These are phyloP conservation scores for Mikania micrantha DNA, from an alignment of 129 eudicot genomes.

Conservation along the genomic window DNA sequence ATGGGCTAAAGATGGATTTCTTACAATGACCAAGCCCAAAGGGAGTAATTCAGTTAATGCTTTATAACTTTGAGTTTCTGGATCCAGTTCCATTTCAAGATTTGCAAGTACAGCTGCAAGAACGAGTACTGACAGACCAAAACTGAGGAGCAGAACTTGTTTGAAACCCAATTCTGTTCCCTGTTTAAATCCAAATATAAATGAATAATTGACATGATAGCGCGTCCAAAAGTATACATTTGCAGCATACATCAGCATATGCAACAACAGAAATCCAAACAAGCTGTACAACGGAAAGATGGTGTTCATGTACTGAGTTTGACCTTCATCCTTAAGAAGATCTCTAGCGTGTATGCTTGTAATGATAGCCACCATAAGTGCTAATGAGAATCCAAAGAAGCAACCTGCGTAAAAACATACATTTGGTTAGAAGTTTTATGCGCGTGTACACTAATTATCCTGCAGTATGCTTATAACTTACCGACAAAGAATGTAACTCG, in stretches of 20 bases:
- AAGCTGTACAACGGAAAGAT: constrained; percentile 68
- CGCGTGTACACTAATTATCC: neutral
- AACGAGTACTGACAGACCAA: constrained; percentile 47
- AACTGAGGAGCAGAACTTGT: constrained; percentile 54
- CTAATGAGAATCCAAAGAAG: constrained; percentile 62
- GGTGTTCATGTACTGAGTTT: constrained; percentile 47
- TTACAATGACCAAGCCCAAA: constrained; percentile 43
- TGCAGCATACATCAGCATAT: constrained; percentile 39
- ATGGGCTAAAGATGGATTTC: neutral
- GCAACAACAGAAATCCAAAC: constrained; percentile 44
- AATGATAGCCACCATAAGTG: constrained; percentile 47
- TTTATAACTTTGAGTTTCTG: constrained; percentile 28
- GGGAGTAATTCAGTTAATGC: constrained; percentile 50
- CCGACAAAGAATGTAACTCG: constrained; percentile 42
- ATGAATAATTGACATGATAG: constrained; percentile 44
- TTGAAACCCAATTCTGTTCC: constrained; percentile 53
- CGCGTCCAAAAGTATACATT: constrained; percentile 40
- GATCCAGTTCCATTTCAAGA: constrained; percentile 56
- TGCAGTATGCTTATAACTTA: constrained; percentile 15
- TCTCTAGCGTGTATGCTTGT: constrained; percentile 31
- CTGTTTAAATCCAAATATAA: constrained; percentile 43
- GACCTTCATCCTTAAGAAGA: constrained; percentile 34
- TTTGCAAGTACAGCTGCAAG: constrained; percentile 49
- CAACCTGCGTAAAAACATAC: constrained; percentile 36
- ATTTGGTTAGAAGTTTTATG: neutral